Percentiles rank a stretch among this genome's conserved stretches.
Conservation (phyloP, 495 filamentous ascomycete genomes). For the Neurospora terricola region DNA sequence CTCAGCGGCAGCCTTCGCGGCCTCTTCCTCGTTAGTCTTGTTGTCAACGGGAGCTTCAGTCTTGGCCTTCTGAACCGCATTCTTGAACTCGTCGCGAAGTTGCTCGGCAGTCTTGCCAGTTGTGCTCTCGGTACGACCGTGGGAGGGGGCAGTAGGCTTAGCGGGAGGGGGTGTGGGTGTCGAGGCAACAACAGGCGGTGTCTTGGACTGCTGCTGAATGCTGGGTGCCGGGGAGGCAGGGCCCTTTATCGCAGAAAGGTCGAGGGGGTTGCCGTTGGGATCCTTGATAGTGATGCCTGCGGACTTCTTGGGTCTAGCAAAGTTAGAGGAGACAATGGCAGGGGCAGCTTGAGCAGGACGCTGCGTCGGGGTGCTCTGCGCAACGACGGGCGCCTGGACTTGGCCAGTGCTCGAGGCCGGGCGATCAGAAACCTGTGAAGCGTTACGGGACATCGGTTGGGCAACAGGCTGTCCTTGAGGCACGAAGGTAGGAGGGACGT, state of each 20-base stretch:
- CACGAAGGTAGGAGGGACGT: slow-evolving; percentile 34
- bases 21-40: slow-evolving; percentile 31
- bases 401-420: slow-evolving; percentile 72
- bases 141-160: slow-evolving; percentile 32
- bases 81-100: slow-evolving; percentile 41
- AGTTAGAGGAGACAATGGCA: slow-evolving; percentile 48
- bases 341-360: slow-evolving; percentile 49
- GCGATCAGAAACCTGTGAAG: slow-evolving; percentile 72
- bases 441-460: slow-evolving; percentile 68
- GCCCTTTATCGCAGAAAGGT: slow-evolving; percentile 29
- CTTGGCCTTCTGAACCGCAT: slow-evolving; percentile 35
- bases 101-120: slow-evolving; percentile 40
- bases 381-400: slow-evolving; percentile 33
- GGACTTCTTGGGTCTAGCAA: slow-evolving; percentile 53
- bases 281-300: slow-evolving; percentile 70
- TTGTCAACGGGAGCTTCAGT: slow-evolving; percentile 20
- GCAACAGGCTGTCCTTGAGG: slow-evolving; percentile 43
- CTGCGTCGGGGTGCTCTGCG: slow-evolving; percentile 36
- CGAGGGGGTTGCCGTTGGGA: slow-evolving; percentile 51
- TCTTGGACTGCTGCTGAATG: slow-evolving; percentile 40
- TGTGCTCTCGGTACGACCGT: slow-evolving; percentile 37
- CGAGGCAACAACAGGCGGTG: slow-evolving; percentile 41
- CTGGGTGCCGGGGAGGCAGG: slow-evolving; percentile 38
- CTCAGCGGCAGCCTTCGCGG: slow-evolving; percentile 16
- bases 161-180: slow-evolving; percentile 42